Base-by-base conservation (phyloP, 495 filamentous ascomycete genomes). In the Aspergillus sclerotiicarbonarius region DNA sequence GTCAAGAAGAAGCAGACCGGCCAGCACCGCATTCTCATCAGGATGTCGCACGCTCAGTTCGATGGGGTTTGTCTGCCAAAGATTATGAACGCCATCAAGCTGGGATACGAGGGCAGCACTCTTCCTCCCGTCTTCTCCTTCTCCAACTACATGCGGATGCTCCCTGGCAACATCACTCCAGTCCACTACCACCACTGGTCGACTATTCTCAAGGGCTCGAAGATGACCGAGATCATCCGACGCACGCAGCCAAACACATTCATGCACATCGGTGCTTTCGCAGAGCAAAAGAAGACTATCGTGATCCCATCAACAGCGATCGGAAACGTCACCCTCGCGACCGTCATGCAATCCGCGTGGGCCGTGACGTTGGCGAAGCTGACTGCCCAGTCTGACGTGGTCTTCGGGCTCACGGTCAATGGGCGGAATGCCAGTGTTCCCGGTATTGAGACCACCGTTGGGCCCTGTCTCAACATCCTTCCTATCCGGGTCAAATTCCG, bases 11-110 rank as follows among this genome's bases (percentile, higher is more conserved):
- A 76, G 51, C 66, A 67, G 8, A 75, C 69, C 13, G 67, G 79
- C 37, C 74, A 69, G 7, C 78, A 82, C 65, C 81, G 79, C n/a
- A 84, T 91, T 44, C 68, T 82, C 54, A 75, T 91, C 50, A 78
- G 86, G 5, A 76, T 90, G 6, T 90, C 86, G 0, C 88, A 91
- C 66, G 85, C 88, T 0, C 88, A 90, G 54, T 91, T 87, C 62
- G 88, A 90, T 61, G 88, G 86, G 35, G 79, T 90, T 1, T 90
- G 82, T 62, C 76, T 91, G 6, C 80, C 87, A 0, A 76, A 76
- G 32, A 80, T 90, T 16, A 77, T 89, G 52, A 62, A 72, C 4
- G 82, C 84, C 10, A 75, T 84, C 29, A 72, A 80, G 35, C 71
- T 73, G 18, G 73, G 74, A 0, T 88, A 86, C 63, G 71, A 78